Conservation (phyloP, 106 monocot genomes). For the Hemerocallis citrina region DNA sequence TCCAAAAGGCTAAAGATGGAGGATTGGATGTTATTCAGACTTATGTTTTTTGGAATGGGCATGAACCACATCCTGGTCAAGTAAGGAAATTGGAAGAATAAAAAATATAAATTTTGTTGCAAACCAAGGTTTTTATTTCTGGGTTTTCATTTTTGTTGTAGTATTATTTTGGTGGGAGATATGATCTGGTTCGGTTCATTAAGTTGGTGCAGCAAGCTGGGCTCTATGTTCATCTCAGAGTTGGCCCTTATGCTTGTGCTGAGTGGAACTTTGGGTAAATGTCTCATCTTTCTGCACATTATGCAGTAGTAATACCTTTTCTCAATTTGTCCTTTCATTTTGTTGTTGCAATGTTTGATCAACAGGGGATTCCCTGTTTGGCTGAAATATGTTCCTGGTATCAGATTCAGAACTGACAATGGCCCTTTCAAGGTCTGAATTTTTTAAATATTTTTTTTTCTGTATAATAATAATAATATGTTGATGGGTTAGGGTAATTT, state of each 20-base stretch:
- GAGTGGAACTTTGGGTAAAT: conserved; percentile 98
- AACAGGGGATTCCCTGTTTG: conserved; percentile 90
- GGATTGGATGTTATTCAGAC: conserved; percentile 82
- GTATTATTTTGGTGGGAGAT: conserved; percentile 81
- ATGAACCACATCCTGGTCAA: conserved; percentile 71
- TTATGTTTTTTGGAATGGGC: conserved; percentile 90
- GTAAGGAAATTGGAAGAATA: conserved; percentile 14
- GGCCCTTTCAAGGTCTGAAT: conserved; percentile 79
- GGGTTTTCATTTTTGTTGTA: conserved; percentile 11
- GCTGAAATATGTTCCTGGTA: conserved; percentile 80
- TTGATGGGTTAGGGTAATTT: background rate
- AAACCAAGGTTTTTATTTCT: background rate
- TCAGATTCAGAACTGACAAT: conserved; percentile 93
- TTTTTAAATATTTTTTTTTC: background rate
- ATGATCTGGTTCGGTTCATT: conserved; percentile 77
- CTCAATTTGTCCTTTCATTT: background rate
- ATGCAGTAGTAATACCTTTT: background rate
- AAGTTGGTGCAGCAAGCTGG: conserved; percentile 85
- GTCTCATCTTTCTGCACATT: background rate
- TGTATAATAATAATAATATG: background rate
- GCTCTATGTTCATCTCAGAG: conserved; percentile 80
- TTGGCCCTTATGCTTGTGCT: conserved; percentile 91
- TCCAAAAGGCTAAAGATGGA: conserved; percentile 87
- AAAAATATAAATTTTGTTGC: too few species aligned
- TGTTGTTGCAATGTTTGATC: background rate